These are phyloP conservation scores for Calonectria leucothoes DNA, from an alignment of 2,329 filamentous ascomycete species.

Conservation along the genomic window DNA sequence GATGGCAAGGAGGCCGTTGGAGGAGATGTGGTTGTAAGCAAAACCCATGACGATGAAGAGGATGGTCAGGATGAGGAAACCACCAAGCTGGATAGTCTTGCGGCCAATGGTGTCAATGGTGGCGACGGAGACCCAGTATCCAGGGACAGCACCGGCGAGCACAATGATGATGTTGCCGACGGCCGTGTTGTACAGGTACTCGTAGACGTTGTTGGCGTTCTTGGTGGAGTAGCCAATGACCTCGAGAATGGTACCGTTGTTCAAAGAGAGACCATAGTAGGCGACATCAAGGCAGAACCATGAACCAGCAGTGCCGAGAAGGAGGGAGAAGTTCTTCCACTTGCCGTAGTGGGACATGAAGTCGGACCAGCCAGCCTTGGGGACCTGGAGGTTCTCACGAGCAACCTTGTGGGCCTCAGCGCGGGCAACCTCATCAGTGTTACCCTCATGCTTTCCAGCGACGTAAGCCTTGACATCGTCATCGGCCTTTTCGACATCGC, in stretches of 20 bases:
- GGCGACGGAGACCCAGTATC: slow-evolving; percentile 84
- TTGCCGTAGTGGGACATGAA: slow-evolving; percentile 78
- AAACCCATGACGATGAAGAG: slow-evolving; percentile 74
- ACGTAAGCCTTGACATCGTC: slow-evolving; percentile 83
- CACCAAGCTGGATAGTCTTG: slow-evolving; percentile 79
- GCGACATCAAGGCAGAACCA: slow-evolving; percentile 80
- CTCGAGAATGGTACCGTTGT: slow-evolving; percentile 78
- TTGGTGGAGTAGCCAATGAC: slow-evolving; percentile 76
- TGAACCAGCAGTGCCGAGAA: slow-evolving; percentile 83
- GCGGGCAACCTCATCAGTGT: slow-evolving; percentile 75
- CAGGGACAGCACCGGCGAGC: slow-evolving; percentile 81
- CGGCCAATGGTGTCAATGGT: slow-evolving; percentile 80
- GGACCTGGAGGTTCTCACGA: slow-evolving; percentile 67
- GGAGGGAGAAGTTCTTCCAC: slow-evolving; percentile 77
- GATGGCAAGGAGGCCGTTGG: slow-evolving; percentile 65
- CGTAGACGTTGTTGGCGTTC: slow-evolving; percentile 67
- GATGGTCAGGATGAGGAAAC: slow-evolving; percentile 70
- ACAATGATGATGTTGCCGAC: slow-evolving; percentile 84
- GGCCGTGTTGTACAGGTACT: slow-evolving; percentile 78
- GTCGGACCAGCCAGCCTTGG: slow-evolving; percentile 78
- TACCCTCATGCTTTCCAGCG: slow-evolving; percentile 69
- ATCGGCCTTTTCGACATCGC: slow-evolving; percentile 79
- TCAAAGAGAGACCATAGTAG: slow-evolving; percentile 78
- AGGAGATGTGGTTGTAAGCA: slow-evolving; percentile 64
- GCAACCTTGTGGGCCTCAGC: slow-evolving; percentile 66